These are phyloP conservation scores for Saccharomycopsis microspora DNA, from an alignment of 805 yeast species.

Conservation along the genomic window DNA sequence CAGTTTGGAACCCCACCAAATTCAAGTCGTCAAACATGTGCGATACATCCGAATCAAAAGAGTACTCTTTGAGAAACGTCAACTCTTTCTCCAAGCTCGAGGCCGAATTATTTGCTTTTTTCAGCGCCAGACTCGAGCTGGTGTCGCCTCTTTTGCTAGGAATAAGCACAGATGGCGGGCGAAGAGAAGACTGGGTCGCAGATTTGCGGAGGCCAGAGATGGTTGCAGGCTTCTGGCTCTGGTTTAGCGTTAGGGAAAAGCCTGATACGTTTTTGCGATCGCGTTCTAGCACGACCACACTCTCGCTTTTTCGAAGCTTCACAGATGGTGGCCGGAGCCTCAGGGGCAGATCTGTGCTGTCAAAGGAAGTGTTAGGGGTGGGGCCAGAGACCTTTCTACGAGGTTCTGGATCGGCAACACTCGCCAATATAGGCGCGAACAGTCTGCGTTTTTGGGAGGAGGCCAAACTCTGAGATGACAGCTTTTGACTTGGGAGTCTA, in stretches of 20 bases:
- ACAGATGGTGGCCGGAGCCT: slow-evolving; percentile 4
- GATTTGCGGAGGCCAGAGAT: not conserved
- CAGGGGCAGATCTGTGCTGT: not conserved
- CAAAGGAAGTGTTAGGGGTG: not conserved
- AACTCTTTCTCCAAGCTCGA: slow-evolving; percentile 1
- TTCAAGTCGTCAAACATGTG: slow-evolving; percentile 6
- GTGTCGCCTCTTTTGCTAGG: not conserved
- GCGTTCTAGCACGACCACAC: not conserved
- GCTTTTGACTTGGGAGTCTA: not conserved
- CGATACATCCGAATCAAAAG: slow-evolving; percentile 7
- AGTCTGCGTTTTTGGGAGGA: not conserved
- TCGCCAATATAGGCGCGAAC: not conserved
- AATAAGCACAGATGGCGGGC: not conserved
- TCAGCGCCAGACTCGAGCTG: not conserved
- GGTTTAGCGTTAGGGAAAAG: not conserved
- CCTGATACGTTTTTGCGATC: not conserved
- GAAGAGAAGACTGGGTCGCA: not conserved
- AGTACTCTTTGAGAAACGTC: slow-evolving; percentile 9
- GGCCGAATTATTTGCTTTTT: not conserved
- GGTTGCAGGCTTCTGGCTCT: not conserved
- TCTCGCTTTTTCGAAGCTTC: slow-evolving; percentile 1
- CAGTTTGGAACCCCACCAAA: not conserved
- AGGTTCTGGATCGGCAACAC: not conserved
- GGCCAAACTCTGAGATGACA: not conserved
- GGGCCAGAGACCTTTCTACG: not conserved